Conservation (phyloP, 768 basidiomycete genomes). For the Tricholoma sp. region DNA sequence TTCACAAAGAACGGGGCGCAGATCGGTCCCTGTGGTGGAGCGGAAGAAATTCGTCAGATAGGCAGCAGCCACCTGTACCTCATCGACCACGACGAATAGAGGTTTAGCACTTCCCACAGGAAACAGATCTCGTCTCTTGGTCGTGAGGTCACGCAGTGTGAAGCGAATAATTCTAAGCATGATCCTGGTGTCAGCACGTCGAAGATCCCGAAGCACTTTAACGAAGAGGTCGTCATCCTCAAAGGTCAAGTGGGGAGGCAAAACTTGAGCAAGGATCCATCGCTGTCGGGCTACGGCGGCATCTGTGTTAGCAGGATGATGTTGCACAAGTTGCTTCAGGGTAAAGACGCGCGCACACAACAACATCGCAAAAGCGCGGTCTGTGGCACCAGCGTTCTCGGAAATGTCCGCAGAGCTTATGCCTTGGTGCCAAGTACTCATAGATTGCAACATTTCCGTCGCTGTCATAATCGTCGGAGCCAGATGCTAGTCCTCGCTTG, state of each 20-base stretch:
- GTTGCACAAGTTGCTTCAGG: conserved; percentile 4
- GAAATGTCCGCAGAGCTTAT: no score
- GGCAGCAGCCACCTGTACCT: conserved; percentile 11
- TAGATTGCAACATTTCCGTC: no score
- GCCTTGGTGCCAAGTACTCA: no score
- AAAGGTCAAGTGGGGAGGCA: no score
- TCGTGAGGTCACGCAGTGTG: conserved; percentile 1
- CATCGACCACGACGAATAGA: conserved; percentile 13
- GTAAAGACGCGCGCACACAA: no score
- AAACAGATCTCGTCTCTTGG: not conserved
- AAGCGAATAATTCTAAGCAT: conserved; percentile 3
- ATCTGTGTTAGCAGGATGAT: conserved; percentile 2
- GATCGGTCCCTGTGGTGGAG: conserved; percentile 6
- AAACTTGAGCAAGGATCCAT: no score
- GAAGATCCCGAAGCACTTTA: conserved; percentile 3
- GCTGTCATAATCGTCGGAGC: conserved; percentile 7
- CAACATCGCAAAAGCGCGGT: conserved; percentile 10
- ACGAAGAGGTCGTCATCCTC: conserved; percentile 11
- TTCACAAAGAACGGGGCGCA: conserved; percentile 8
- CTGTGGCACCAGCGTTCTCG: conserved; percentile 9
- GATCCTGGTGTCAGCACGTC: conserved; percentile 1
- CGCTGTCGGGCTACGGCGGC: conserved; percentile 5
- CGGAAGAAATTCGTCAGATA: conserved; percentile 2
- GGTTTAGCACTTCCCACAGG: not conserved
- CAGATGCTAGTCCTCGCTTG: not conserved